Evolutionary conservation across 345 rosid species (phyloP), one percentile per base, ranked within the genome.

Genomic region (Citrus trifoliata): DNA sequence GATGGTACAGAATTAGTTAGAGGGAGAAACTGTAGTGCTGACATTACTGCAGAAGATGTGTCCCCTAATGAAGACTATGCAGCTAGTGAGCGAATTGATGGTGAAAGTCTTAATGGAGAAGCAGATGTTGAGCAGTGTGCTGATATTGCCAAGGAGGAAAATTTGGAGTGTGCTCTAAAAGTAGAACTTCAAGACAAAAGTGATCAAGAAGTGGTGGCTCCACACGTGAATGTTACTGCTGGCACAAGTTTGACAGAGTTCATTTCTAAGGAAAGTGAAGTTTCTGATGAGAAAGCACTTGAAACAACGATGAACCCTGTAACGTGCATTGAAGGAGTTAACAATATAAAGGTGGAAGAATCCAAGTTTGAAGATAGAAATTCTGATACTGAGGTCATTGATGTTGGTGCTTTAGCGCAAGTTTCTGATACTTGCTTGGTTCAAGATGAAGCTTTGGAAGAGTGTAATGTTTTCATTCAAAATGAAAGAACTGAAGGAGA

Each of bases 121-220:
- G 61, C 71, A 13, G 40, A 38, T 55, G 59, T 71, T 77, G 81
- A 72, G 62, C 76, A 35, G 68, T 67, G 51, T 70, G 55, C 13
- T 33, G 55, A 46, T n/a, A 25, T 46, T 68, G 55, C 66, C 28
- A 22, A 62, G 73, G 81, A 58, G 65, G 71, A 61, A 72, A 69
- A 16, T 67, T 21, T 42, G 1, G 67, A 56, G 2, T 64, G n/a
- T 27, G 30, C 63, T 60, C 35, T 51, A 66, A 46, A 77, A 42
- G 32, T 42, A 70, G 64, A 70, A 42, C 71, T 80, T 35, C 71
- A 40, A 37, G 72, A 71, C 46, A 40, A 24, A 51, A 16, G 42
- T 62, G 74, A 22, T 38, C 13, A 48, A 6, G 69, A 78, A 53
- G 71, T 67, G 76, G 68, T 71, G 73, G 70, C 56, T 64, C 28